Evolutionary conservation across 108 stramenopile species (phyloP).

Genomic region (Hondaea fermentalgiana): DNA sequence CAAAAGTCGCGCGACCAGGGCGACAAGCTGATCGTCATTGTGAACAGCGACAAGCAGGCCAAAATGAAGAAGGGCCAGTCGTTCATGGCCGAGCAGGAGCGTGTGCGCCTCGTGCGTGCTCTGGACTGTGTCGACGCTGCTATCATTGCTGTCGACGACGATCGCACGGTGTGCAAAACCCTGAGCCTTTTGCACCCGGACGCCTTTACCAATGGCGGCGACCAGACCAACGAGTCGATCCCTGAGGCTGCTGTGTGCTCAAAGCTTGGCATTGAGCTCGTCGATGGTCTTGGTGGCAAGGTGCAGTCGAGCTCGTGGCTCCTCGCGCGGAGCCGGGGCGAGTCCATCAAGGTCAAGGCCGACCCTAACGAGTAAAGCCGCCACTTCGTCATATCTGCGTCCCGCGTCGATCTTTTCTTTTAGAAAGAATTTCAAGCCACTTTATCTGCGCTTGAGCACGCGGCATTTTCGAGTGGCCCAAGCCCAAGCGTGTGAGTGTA

Average conservation of each 20-base stretch:
- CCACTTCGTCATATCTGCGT: not conserved
- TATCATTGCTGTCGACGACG: not conserved
- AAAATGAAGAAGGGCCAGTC: constrained; percentile 2
- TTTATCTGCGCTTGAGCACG: too few relatives aligned
- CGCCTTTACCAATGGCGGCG: not conserved
- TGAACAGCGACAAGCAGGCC: constrained; percentile 17
- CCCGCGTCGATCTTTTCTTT: too few relatives aligned
- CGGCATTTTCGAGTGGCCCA: too few relatives aligned
- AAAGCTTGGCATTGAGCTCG: constrained; percentile 4
- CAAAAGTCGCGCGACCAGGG: not conserved
- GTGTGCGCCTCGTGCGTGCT: constrained; percentile 1
- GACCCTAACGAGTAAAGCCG: constrained; percentile 1
- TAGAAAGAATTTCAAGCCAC: too few relatives aligned
- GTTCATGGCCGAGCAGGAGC: not conserved
- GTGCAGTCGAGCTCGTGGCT: not conserved
- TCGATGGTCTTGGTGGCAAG: constrained; percentile 13
- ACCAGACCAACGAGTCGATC: constrained; percentile 7
- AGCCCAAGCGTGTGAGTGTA: too few relatives aligned
- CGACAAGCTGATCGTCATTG: constrained; percentile 12
- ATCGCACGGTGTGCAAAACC: constrained; percentile 15
- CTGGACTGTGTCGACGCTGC: constrained; percentile 8
- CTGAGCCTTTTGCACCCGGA: not conserved
- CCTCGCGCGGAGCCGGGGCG: constrained; percentile 10
- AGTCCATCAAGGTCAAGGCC: not conserved
- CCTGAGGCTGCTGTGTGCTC: not conserved